A percentile compares a stretch with the other conserved stretches of the same genome.
These are phyloP conservation scores for Boletus reticuloceps DNA, from an alignment of 768 basidiomycete species.

Conservation along the genomic window DNA sequence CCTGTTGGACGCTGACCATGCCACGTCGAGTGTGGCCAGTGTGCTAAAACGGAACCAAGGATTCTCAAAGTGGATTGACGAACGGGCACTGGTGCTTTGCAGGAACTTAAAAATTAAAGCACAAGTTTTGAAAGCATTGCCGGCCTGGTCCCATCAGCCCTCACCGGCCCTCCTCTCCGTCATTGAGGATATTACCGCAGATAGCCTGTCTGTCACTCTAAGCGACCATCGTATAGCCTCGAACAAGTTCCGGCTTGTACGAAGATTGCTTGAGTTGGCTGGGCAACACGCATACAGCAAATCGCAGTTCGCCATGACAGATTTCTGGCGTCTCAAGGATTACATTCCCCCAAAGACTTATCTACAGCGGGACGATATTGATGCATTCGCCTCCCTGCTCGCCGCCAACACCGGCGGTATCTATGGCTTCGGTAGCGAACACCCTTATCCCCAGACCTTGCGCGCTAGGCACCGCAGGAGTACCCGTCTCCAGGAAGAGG, in stretches of 20 bases:
- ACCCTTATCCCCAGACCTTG: conserved; percentile 41
- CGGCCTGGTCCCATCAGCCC: conserved; percentile 74
- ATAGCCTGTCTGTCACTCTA: conserved; percentile 53
- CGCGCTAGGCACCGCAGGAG: conserved; percentile 35
- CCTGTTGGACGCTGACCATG: conserved; percentile 53
- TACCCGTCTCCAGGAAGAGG: conserved; percentile 12
- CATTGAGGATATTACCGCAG: conserved; percentile 44
- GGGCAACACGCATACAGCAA: conserved; percentile 36
- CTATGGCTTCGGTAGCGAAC: conserved; percentile 56
- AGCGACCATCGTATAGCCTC: conserved; percentile 58
- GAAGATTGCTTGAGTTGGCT: conserved; percentile 55
- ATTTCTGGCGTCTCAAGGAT: conserved; percentile 85
- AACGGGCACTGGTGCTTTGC: conserved; percentile 44
- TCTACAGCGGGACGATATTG: conserved; percentile 65
- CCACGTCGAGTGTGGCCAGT: conserved; percentile 26
- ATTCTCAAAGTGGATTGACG: conserved; percentile 64
- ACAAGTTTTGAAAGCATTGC: conserved; percentile 55
- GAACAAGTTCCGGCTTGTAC: conserved; percentile 76
- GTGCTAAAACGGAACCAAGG: conserved; percentile 40
- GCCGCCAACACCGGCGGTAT: conserved; percentile 57
- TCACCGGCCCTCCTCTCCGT: conserved; percentile 44
- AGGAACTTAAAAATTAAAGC: conserved; percentile 35
- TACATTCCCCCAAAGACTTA: conserved; percentile 57
- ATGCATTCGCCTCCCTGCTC: conserved; percentile 70
- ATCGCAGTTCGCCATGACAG: conserved; percentile 49